Percentiles rank a stretch among this genome's conserved stretches.
These are phyloP conservation scores for Ganoderma sp. DNA, from an alignment of 1,284 basidiomycete genomes.

Conservation along the genomic window DNA sequence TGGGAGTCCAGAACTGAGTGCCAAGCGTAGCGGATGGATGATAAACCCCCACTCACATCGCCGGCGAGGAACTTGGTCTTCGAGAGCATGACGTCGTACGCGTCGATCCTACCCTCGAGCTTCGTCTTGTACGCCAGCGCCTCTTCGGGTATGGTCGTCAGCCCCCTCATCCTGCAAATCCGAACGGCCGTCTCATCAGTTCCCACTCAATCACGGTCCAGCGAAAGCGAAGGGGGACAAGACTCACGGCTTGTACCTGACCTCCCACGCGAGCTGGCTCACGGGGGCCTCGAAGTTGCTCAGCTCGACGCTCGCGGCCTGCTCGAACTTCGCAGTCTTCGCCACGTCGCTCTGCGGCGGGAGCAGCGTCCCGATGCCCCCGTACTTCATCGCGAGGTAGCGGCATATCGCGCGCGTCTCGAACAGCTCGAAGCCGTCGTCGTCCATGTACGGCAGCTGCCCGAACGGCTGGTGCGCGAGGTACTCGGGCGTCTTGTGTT, in stretches of 20 bases:
- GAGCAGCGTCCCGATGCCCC: conserved; percentile 44
- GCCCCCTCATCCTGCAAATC: background rate
- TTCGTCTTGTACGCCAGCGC: background rate
- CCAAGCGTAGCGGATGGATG: background rate
- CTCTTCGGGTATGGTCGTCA: background rate
- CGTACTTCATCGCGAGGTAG: conserved; percentile 54
- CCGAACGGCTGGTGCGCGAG: conserved; percentile 64
- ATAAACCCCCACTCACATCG: conserved; percentile 42
- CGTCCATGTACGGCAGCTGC: conserved; percentile 66
- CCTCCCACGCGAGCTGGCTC: background rate
- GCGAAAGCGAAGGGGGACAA: too few species aligned
- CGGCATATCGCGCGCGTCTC: conserved; percentile 60
- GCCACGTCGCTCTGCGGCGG: conserved; percentile 40
- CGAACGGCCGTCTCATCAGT: background rate
- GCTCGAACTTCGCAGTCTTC: conserved; percentile 55
- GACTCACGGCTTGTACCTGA: background rate
- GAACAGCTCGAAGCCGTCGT: conserved; percentile 52
- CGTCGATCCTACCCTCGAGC: conserved; percentile 42
- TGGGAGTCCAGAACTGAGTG: background rate
- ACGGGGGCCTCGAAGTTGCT: conserved; percentile 51
- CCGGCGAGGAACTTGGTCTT: conserved; percentile 56
- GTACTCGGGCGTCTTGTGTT: conserved; percentile 54
- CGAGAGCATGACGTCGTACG: conserved; percentile 52
- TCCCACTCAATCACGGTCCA: background rate
- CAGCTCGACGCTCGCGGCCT: conserved; percentile 59